Evolutionary conservation across 2,329 filamentous ascomycete species (phyloP), one percentile per base, ranked within the genome.

Genomic region (Plectosphaerella plurivora): DNA sequence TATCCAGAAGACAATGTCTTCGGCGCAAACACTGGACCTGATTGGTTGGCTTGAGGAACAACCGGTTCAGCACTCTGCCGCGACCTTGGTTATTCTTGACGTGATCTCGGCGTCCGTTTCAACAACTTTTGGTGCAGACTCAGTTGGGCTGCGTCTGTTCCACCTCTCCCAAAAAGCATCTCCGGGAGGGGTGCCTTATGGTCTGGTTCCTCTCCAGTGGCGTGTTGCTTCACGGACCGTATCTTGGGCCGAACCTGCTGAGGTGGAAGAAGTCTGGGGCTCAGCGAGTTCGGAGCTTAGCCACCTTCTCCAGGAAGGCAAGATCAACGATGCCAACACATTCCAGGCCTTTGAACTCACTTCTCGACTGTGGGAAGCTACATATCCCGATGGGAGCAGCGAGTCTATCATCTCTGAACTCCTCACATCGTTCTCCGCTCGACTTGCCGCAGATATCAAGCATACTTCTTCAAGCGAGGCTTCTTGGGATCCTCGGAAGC

Each of bases 1-100:
- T 36, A 59, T 80, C 15, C 73, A 77, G 52, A 65, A 69, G 12
- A 70, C 75, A 3, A 61, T 79, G 47, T 77, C 73, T 2, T 62
- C 68, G 3, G 66, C 69, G n/a, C 76, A 79, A 52, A 63, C 80
- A 7, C 47, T 65, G 2, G 70, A 70, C 6, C 53, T 78, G 4
- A 55, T 81, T 14, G 62, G 68, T n/a, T 76, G 74, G 73, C 57
- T 77, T 0, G 64, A 66, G 12, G 54, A 57, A 9, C 67, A 73
- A 45, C 18, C 14, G 47, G 64, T 53, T 51, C 66, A 33, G 28
- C 28, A 46, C 46, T 65, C 55, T 5, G 59, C 60, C 3, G 67
- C 74, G 0, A 61, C 69, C 5, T 71, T 73, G 20, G 60, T 77
- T 5, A 70, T 80, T 22, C 58, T 75, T 10, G 69, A 73, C 45